Base-by-base conservation (phyloP, 371 early-diverging fungal genomes). In the Syncephalastrum monosporum region DNA sequence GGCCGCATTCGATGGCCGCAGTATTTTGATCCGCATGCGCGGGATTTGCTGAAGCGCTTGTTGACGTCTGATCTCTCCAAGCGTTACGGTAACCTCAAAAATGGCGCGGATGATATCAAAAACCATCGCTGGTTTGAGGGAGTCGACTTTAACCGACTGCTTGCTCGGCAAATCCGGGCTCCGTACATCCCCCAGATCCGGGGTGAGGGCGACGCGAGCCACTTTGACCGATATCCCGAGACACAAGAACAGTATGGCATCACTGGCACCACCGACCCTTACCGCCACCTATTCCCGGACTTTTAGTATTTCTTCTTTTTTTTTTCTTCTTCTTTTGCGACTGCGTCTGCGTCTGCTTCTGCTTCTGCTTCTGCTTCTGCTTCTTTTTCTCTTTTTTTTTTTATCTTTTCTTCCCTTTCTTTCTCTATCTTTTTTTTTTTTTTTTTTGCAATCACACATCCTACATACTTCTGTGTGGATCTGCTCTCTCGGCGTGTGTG, bases 61-160 rank as follows among this genome's bases (percentile, higher is more conserved):
- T 71, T 98, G 61, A 89, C 93, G 0, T 66, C 91, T 13, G 96
- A 98, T 69, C 74, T 95, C 53, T 88, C 91, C 16, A 89, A 92
- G 60, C 87, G 98, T 43, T 94, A 86, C 65, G 98, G 97, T 60
- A 95, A 96, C 73, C 72, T 96, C 67, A 86, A 90, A 50, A 91
- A 87, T 49, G 98, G 97, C 3, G 86, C 88, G 19, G 82, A 85
- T 16, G 96, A 95, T 68, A 96, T 99, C 68, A 95, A 94, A 75
- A 69, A 79, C 49, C 99, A 99, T 75, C 83, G 82, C 47, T 99
- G 99, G 97, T 99, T 99, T 60, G 87, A 84, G 10, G 95, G 91
- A 14, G 88, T 98, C 5, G 94, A 98, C 65, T 99, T 96, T 94
- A 81, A 85, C 45, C 81, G 83, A 3, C 54, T 16, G 48, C 80